Evolutionary conservation across 2,329 filamentous ascomycete species (phyloP).

Genomic region (Colletotrichum lini): DNA sequence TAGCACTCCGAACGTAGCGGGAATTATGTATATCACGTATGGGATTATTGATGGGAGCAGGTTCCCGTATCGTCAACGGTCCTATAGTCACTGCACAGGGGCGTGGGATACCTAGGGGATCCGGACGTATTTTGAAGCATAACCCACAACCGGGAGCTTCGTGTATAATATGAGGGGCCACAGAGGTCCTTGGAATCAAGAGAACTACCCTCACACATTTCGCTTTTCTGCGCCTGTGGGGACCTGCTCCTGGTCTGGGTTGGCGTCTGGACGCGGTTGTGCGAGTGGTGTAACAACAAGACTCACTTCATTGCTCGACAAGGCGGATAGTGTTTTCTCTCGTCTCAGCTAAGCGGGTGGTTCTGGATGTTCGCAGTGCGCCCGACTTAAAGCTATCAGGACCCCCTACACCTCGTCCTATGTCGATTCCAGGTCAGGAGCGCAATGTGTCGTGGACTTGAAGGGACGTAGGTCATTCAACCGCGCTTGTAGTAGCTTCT

Average conservation of each 20-base stretch:
- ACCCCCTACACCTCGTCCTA: not conserved
- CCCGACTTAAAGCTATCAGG: not conserved
- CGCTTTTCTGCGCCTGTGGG: not conserved
- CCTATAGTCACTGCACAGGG: not conserved
- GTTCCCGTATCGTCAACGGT: not conserved
- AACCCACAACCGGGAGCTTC: conserved; percentile 7
- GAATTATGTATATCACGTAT: conserved; percentile 2
- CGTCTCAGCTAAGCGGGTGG: not conserved
- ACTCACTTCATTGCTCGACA: not conserved
- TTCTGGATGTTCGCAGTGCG: not conserved
- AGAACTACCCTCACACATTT: conserved; percentile 12
- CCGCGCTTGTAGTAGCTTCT: not conserved
- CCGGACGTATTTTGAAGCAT: conserved; percentile 16
- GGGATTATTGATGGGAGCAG: conserved; percentile 10
- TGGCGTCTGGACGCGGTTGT: not conserved
- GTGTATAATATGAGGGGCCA: conserved; percentile 19
- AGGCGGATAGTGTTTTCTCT: not conserved
- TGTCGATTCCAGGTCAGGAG: not conserved
- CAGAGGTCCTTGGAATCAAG: not conserved
- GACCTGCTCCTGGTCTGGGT: not conserved
- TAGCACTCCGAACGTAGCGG: not conserved
- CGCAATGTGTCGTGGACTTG: not conserved
- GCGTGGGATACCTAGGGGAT: not conserved
- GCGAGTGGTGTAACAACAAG: not conserved
- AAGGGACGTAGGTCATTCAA: not conserved